phyloP scores from a whole-genome alignment of 75 land plant genomes.

The Isoetes taiwanensis region DNA sequence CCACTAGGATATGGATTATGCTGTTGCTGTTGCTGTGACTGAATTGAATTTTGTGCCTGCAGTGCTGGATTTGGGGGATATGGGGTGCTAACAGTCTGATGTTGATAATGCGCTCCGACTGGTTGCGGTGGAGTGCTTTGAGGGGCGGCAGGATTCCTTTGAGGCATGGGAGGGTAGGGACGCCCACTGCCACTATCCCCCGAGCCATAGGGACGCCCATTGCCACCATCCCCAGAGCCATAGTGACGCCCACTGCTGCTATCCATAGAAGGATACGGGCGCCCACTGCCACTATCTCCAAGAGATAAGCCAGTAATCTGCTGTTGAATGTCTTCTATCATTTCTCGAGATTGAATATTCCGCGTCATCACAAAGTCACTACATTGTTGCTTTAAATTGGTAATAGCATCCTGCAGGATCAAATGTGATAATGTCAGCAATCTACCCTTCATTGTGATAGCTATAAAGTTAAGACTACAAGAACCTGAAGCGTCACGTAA shows the following conservation, averaged over 20 bases:
- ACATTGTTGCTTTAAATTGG: slow-evolving; percentile 82
- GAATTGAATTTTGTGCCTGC: background rate
- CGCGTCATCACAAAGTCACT: slow-evolving; percentile 96
- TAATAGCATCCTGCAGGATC: slow-evolving; percentile 78
- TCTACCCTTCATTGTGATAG: background rate
- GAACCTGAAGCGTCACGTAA: slow-evolving; percentile 95
- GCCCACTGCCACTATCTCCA: slow-evolving; percentile 29
- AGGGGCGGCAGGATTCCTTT: slow-evolving; percentile 12
- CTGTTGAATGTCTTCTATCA: slow-evolving; percentile 93
- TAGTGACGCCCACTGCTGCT: slow-evolving; percentile 22
- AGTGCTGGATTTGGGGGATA: slow-evolving; percentile 16
- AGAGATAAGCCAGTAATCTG: slow-evolving; percentile 74
- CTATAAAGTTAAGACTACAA: background rate
- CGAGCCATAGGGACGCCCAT: too few relatives aligned
- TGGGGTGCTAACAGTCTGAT: slow-evolving; percentile 21
- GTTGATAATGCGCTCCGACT: slow-evolving; percentile 13
- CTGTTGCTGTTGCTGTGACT: slow-evolving; percentile 31
- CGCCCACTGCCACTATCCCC: background rate
- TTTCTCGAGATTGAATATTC: slow-evolving; percentile 88
- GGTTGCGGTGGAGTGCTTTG: slow-evolving; percentile 16
- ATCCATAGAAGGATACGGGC: slow-evolving; percentile 41
- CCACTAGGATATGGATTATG: slow-evolving; percentile 19
- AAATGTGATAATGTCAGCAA: background rate
- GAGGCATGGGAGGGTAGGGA: slow-evolving; percentile 11
- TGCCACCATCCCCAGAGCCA: too few relatives aligned